phyloP scores from a whole-genome alignment of 1,139 yeast species.

The Geotrichum bryndzae region DNA sequence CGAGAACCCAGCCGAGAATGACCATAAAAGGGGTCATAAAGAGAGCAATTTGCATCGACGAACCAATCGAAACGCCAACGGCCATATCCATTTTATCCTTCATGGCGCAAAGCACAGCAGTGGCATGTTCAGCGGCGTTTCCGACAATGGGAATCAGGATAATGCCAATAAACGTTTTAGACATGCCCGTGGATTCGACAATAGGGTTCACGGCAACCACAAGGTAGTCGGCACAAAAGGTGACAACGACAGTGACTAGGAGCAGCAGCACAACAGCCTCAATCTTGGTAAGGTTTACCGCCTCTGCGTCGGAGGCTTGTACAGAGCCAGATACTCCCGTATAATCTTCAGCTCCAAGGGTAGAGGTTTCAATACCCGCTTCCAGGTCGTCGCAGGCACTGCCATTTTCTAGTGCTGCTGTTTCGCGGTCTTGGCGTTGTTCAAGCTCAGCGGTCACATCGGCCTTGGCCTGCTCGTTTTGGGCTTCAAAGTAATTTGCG shows the following conservation, averaged over 20 bases:
- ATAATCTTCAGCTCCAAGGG: not conserved
- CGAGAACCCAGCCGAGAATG: constrained; percentile 81
- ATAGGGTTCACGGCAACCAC: constrained; percentile 90
- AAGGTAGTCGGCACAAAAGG: constrained; percentile 86
- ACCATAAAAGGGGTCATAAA: constrained; percentile 95
- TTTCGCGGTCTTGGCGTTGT: not conserved
- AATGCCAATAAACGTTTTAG: constrained; percentile 92
- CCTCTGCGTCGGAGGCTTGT: constrained; percentile 26
- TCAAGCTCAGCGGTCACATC: constrained; percentile 25
- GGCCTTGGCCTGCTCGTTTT: constrained; percentile 34
- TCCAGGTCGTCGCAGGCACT: not conserved
- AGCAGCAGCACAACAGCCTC: constrained; percentile 40
- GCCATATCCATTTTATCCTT: constrained; percentile 97
- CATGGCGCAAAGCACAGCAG: constrained; percentile 90
- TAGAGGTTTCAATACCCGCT: not conserved
- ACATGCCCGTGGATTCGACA: constrained; percentile 75
- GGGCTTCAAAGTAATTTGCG: constrained; percentile 51
- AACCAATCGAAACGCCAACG: constrained; percentile 95
- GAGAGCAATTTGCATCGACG: constrained; percentile 88
- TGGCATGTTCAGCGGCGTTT: constrained; percentile 97
- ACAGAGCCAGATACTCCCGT: constrained; percentile 17
- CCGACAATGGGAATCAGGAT: constrained; percentile 94
- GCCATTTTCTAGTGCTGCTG: not conserved
- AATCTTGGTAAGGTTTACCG: constrained; percentile 24
- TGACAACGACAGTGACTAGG: constrained; percentile 69